Percentiles rank a stretch among this genome's conserved stretches.
phyloP scores from a whole-genome alignment of 2,329 filamentous ascomycete genomes.

The Neonectria hederae region DNA sequence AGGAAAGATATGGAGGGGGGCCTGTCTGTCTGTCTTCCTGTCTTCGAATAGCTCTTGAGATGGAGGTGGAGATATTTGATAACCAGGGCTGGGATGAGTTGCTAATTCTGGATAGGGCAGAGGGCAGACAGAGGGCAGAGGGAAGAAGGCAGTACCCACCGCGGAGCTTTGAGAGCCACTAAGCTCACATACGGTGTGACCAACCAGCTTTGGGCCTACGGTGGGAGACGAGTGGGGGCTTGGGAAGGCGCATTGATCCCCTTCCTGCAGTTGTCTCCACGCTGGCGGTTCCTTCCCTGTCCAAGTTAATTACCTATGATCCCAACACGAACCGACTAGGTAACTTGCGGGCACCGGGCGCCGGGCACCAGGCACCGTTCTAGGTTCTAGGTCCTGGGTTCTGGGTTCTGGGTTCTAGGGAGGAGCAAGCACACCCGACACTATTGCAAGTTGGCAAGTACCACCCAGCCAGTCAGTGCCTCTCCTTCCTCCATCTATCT shows the following conservation, averaged over 20 bases:
- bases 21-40: too few relatives aligned
- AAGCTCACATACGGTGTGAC: not conserved
- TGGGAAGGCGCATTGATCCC: not conserved
- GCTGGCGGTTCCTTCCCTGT: not conserved
- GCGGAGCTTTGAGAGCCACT: too few relatives aligned
- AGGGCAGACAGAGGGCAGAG: too few relatives aligned
- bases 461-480: not conserved
- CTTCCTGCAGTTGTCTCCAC: not conserved
- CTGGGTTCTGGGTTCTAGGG: too few relatives aligned
- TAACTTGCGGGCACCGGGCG: not conserved
- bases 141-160: too few relatives aligned
- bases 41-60: too few relatives aligned
- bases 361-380: not conserved
- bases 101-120: constrained; percentile 26
- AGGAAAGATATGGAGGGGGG: not conserved
- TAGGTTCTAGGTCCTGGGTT: too few relatives aligned
- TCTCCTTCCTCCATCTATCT: not conserved
- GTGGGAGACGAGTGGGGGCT: not conserved
- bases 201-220: not conserved
- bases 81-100: not conserved
- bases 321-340: not conserved
- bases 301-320: not conserved
- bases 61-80: too few relatives aligned
- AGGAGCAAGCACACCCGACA: too few relatives aligned
- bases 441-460: not conserved